These are phyloP conservation scores for Hydnum rufescens DNA, from an alignment of 768 basidiomycete genomes.

Conservation along the genomic window DNA sequence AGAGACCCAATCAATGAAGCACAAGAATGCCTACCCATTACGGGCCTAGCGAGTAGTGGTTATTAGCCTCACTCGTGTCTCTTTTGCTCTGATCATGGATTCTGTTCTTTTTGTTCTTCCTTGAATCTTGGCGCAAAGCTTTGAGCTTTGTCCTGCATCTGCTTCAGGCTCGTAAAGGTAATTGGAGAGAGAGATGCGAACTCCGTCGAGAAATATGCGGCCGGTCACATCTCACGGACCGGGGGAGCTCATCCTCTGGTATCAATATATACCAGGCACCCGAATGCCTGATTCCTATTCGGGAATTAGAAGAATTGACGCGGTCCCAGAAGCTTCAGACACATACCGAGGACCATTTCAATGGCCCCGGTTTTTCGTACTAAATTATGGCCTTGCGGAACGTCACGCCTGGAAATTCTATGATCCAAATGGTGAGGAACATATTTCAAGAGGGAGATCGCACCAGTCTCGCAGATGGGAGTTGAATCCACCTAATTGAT, in stretches of 20 bases:
- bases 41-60: background rate
- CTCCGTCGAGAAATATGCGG: background rate
- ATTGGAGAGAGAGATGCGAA: background rate
- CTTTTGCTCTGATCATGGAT: background rate
- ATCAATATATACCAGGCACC: background rate
- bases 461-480: background rate
- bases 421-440: background rate
- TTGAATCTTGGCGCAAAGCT: background rate
- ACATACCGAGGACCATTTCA: background rate
- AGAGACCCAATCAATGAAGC: background rate
- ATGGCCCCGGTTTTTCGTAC: background rate
- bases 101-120: background rate
- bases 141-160: background rate
- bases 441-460: background rate
- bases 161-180: background rate
- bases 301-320: background rate
- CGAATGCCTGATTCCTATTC: background rate
- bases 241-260: background rate
- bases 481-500: background rate
- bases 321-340: too few relatives aligned
- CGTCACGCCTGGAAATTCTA: background rate
- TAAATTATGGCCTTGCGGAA: background rate
- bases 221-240: background rate
- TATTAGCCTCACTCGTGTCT: background rate
- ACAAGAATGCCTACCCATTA: background rate